Percentiles rank a stretch among this genome's conserved stretches.
phyloP scores from a whole-genome alignment of 768 basidiomycete genomes.

The Holtermannia corniformis region DNA sequence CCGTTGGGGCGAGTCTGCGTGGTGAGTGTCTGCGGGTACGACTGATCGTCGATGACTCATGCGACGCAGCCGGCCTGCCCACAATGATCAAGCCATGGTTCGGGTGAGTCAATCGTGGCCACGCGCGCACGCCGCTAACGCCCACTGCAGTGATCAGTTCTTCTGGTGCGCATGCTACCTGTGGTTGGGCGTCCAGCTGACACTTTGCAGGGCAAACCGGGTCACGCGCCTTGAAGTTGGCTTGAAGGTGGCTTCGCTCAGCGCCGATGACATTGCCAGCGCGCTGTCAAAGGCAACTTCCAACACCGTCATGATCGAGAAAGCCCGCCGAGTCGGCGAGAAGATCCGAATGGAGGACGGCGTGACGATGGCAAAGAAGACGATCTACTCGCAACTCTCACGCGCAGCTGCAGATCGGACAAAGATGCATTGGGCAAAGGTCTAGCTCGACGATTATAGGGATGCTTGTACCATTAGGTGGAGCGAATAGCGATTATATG shows the following conservation, averaged over 20 bases:
- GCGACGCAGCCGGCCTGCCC: slow-evolving; percentile 56
- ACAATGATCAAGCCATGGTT: slow-evolving; percentile 66
- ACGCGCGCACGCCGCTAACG: too few relatives aligned
- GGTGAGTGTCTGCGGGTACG: too few relatives aligned
- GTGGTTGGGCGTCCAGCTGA: slow-evolving; percentile 1
- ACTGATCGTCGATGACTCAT: too few relatives aligned
- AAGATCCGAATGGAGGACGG: slow-evolving; percentile 51
- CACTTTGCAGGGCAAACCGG: slow-evolving; percentile 53
- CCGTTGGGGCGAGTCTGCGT: slow-evolving; percentile 57
- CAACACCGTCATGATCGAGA: slow-evolving; percentile 55
- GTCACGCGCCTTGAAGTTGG: slow-evolving; percentile 58
- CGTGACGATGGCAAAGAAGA: slow-evolving; percentile 51
- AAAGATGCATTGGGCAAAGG: slow-evolving; percentile 23
- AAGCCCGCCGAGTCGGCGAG: slow-evolving; percentile 48
- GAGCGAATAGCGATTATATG: too few relatives aligned
- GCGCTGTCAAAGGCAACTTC: slow-evolving; percentile 53
- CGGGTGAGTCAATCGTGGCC: slow-evolving; percentile 37
- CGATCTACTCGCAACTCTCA: slow-evolving; percentile 51
- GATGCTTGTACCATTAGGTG: too few relatives aligned
- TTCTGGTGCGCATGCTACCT: slow-evolving; percentile 26
- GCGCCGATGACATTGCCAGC: slow-evolving; percentile 48
- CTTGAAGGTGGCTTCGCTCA: slow-evolving; percentile 48
- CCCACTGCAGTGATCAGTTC: slow-evolving; percentile 16
- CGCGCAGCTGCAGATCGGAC: slow-evolving; percentile 36
- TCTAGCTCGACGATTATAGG: background rate